Percentiles rank a stretch among this genome's conserved stretches.
Evolutionary conservation across 2,329 filamentous ascomycete genomes (phyloP).

Genomic region (Xylariaceae sp.): DNA sequence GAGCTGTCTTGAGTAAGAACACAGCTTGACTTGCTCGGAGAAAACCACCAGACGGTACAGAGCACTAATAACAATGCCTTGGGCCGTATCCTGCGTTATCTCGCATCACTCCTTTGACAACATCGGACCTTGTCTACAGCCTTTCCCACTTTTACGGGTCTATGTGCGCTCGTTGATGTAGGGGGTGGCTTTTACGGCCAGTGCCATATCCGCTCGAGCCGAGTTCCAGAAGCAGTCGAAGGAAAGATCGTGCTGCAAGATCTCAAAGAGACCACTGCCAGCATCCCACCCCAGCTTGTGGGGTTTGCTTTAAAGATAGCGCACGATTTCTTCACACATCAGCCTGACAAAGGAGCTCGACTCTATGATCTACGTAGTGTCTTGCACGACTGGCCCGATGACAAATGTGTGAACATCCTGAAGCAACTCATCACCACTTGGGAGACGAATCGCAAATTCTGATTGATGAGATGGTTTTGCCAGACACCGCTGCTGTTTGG

Average conservation of each 20-base stretch:
- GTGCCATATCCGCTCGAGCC: neutral
- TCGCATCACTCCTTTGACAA: constrained; percentile 9
- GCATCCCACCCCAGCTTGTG: neutral
- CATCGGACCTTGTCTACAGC: constrained; percentile 2
- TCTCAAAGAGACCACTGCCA: constrained; percentile 1
- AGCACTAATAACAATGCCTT: neutral
- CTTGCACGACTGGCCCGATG: constrained; percentile 37
- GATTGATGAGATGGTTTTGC: constrained; percentile 42
- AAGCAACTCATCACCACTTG: constrained; percentile 30
- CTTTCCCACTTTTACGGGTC: neutral
- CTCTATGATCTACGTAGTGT: constrained; percentile 37
- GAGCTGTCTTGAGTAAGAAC: constrained; percentile 1
- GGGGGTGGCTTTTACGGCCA: constrained; percentile 17
- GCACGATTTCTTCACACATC: constrained; percentile 26
- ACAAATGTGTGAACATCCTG: constrained; percentile 31
- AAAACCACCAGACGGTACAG: neutral
- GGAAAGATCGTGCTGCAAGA: constrained; percentile 2
- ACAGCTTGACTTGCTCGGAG: neutral
- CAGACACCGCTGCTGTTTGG: constrained; percentile 30
- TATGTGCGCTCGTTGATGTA: constrained; percentile 1
- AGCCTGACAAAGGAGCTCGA: constrained; percentile 27
- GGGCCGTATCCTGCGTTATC: constrained; percentile 6
- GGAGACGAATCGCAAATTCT: constrained; percentile 34
- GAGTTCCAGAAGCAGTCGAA: neutral
- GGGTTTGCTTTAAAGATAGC: constrained; percentile 9